Base-by-base conservation (phyloP, 352 stramenopile genomes). In the Phytophthora kernoviae region DNA sequence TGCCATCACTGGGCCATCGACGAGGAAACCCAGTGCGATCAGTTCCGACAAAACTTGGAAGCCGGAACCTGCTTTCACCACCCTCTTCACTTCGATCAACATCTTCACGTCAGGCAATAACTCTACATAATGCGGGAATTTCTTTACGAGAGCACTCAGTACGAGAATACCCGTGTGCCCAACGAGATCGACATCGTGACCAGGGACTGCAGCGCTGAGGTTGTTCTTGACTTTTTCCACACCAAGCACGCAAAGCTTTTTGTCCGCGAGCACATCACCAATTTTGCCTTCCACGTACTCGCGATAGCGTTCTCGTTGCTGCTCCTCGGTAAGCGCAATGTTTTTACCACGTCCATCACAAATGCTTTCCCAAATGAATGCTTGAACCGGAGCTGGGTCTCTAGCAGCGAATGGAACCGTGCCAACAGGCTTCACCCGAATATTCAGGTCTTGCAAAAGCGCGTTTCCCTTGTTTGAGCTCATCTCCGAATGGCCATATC, bases 51-150 rank as follows among this genome's bases (percentile, higher is more conserved):
- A 54, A 8, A 59, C 61, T 57, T 84, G 65, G 41, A 68, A 84
- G 20, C 39, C 44, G 53, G 17, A 49, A 18, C 40, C 37, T 58
- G 0, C 2, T 70, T 73, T 36, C 12, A 82, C 44, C 12, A 44
- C 22, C 43, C n/a, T 65, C 53, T 80, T 77, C 58, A 82, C 71
- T 76, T 87, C 68, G 45, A 80, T 74, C 40, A 79, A 52, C 71
- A 83, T 74, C 54, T 63, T 77, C 54, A 73, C 73, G 27, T 48
- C 50, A 71, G 73, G 69, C 24, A 81, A 64, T 1, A 53, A 52
- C 32, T 53, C 1, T 41, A 74, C 32, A 45, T 72, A 18, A n/a
- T 10, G 0, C 10, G 61, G 50, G 7, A 17, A 33, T 18, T 60
- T 30, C 42, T 57, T 46, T n/a, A 62, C 63, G 5, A 61, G 4